Evolutionary conservation across 345 rosid genomes (phyloP).

Genomic region (Brassica rapa): DNA sequence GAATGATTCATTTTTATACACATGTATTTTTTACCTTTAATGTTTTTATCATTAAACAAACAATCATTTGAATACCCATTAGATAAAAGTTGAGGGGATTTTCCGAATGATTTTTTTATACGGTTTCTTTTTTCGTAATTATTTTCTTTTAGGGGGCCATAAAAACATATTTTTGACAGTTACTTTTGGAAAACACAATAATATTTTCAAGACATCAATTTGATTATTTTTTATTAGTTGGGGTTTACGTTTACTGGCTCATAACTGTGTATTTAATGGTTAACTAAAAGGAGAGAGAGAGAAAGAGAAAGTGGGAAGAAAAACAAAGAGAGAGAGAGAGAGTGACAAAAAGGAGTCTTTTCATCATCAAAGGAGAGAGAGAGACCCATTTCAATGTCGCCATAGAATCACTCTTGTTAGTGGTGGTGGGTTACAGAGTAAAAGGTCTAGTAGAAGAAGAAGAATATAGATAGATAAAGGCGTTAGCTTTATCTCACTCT

Average conservation of each 20-base stretch:
- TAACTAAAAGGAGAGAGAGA: slow-evolving; percentile 29
- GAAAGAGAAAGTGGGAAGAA: slow-evolving; percentile 22
- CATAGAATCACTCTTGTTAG: slow-evolving; percentile 40
- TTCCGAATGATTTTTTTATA: neutral
- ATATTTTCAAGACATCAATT: neutral
- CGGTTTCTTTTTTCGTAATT: slow-evolving; percentile 25
- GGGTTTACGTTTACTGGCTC: neutral
- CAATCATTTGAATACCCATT: slow-evolving; percentile 34
- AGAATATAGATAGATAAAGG: slow-evolving; percentile 27
- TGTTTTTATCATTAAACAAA: slow-evolving; percentile 8
- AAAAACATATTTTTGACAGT: neutral
- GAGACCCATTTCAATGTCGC: slow-evolving; percentile 45
- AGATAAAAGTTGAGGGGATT: neutral
- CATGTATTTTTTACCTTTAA: neutral
- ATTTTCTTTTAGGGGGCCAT: neutral
- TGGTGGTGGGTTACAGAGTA: slow-evolving; percentile 36
- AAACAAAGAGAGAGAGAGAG: neutral
- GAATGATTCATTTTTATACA: slow-evolving; percentile 12
- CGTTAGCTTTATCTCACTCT: slow-evolving; percentile 9
- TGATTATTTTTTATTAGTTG: neutral
- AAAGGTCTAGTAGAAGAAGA: slow-evolving; percentile 21
- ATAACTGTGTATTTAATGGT: slow-evolving; percentile 12
- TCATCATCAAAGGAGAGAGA: slow-evolving; percentile 33
- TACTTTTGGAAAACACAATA: neutral
- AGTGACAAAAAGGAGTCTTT: slow-evolving; percentile 25